Evolutionary conservation across 2,329 filamentous ascomycete genomes (phyloP), one percentile per base, ranked within the genome.

Genomic region (Cladophialophora psammophila): DNA sequence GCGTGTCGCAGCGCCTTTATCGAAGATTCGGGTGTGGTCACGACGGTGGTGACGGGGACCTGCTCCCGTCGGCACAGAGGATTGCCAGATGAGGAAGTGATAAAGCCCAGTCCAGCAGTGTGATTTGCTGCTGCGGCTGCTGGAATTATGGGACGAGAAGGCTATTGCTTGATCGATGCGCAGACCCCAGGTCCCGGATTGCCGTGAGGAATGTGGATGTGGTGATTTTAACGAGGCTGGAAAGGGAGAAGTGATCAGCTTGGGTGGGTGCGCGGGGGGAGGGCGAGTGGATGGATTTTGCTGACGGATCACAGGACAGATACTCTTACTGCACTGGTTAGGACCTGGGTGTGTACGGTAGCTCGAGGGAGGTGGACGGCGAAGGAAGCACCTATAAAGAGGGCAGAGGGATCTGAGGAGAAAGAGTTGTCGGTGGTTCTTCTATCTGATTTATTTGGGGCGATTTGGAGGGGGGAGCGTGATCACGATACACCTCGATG

Each of bases 171-270:
- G 45, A 50, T 50, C 20, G 10, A 50, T 26, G 45, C 8, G 45
- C 45, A 50, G 45, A 50, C 45, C 45, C 45, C 45, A 50, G 26
- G 26, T 26, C 26, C 26, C 26, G 45, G 45, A 50, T 50, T 26
- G 45, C 9, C 10, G 45, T 50, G 18, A 50, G 45, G 45, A 50
- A 31, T 26, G 45, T 50, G 45, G 45, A 12, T 50, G 18, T 50
- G 18, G 45, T 50, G 45, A 50, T 31, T 50, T 50, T 50, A 50
- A 50, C 45, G 45, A 50, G 45, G 45, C 45, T 50, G 45, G 45
- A 50, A 50, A 50, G 45, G 45, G 45, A 50, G 45, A 50, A 31
- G 45, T 50, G 45, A 50, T 31, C 18, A 50, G 26, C 26, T 50
- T 50, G 18, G 18, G 45, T 26, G 18, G 45, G 20, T 42, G 40